These are phyloP conservation scores for Comarum palustre DNA, from an alignment of 306 rosid genomes.

Conservation along the genomic window DNA sequence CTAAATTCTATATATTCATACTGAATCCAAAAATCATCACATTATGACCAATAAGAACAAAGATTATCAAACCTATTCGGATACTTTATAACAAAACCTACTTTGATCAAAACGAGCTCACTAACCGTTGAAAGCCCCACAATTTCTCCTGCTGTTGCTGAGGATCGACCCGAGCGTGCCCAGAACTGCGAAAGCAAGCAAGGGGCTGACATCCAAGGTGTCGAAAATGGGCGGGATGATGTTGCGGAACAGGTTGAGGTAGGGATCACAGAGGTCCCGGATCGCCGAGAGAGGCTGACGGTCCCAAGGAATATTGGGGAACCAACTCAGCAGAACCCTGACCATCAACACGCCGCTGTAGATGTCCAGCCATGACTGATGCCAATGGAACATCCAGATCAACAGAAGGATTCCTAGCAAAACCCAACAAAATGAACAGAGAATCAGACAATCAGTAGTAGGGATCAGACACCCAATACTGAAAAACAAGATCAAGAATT, in stretches of 20 bases:
- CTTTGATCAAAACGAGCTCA: no score
- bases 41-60: no score
- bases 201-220: slow-evolving; percentile 86
- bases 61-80: no score
- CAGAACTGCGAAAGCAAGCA: slow-evolving; percentile 81
- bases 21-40: background rate
- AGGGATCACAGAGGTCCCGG: slow-evolving; percentile 88
- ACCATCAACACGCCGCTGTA: slow-evolving; percentile 83
- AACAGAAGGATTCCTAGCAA: no score
- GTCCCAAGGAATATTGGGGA: slow-evolving; percentile 95
- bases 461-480: no score
- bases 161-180: slow-evolving; percentile 76
- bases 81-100: no score
- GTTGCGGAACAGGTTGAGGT: slow-evolving; percentile 74
- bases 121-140: no score
- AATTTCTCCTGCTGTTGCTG: slow-evolving; percentile 22
- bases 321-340: slow-evolving; percentile 95
- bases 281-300: slow-evolving; percentile 85
- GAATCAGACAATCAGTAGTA: no score
- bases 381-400: no score
- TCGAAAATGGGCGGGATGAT: slow-evolving; percentile 82
- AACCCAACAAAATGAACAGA: no score
- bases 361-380: no score
- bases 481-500: no score
- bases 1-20: background rate